Percentiles rank a stretch among this genome's conserved stretches.
Evolutionary conservation across 208 protist species (phyloP).

Genomic region (Leishmania amazonensis): DNA sequence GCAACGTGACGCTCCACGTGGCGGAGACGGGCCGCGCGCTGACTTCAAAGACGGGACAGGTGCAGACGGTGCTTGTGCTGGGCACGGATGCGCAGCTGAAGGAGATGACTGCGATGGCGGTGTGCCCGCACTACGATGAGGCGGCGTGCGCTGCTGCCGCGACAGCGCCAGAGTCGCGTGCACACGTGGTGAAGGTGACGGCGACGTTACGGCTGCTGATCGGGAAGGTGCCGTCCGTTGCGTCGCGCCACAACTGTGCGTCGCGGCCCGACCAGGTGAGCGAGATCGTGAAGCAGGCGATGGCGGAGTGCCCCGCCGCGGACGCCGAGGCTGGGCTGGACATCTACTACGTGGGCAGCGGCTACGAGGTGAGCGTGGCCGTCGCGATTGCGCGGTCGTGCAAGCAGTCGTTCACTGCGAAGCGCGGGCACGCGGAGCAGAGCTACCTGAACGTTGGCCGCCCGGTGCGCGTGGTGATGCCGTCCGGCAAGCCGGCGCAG

Average conservation of each 20-base stretch:
- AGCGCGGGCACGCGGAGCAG: constrained; percentile 43
- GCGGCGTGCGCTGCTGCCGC: constrained; percentile 12
- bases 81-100: constrained; percentile 39
- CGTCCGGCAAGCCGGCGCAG: constrained; percentile 22
- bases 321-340: constrained; percentile 31
- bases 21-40: constrained; percentile 19
- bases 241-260: constrained; percentile 83
- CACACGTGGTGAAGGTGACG: constrained; percentile 29
- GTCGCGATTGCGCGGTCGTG: constrained; percentile 58
- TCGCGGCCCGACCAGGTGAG: constrained; percentile 60
- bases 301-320: constrained; percentile 24
- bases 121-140: constrained; percentile 16
- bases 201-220: constrained; percentile 41
- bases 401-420: constrained; percentile 70
- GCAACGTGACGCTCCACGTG: constrained; percentile 63
- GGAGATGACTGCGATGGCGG: constrained; percentile 6
- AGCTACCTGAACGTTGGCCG: constrained; percentile 43
- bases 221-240: constrained; percentile 41
- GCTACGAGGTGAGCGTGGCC: constrained; percentile 44
- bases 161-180: constrained; percentile 15
- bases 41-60: neutral
- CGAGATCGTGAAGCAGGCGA: constrained; percentile 50
- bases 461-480: constrained; percentile 52
- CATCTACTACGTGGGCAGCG: constrained; percentile 56
- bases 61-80: constrained; percentile 55